Conservation (phyloP, 192 early-diverging fungal species). For the Phlyctochytrium bullatum region DNA sequence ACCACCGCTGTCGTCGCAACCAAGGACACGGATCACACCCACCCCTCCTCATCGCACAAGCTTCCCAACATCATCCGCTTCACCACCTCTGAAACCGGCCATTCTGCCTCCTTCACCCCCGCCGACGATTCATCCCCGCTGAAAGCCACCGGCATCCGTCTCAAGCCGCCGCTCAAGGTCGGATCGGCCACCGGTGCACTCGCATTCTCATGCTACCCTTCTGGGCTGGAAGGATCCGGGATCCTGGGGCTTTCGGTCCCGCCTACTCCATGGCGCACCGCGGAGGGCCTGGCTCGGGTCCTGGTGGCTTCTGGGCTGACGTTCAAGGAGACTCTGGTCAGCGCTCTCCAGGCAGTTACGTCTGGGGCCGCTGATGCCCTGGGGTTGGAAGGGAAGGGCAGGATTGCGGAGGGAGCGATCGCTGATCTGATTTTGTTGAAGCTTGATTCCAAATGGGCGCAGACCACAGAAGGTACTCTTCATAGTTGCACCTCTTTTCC, state of each 20-base stretch:
- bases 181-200: background rate
- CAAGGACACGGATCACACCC: slow-evolving; percentile 7
- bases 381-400: slow-evolving; percentile 7
- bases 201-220: slow-evolving; percentile 12
- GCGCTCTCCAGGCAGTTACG: slow-evolving; percentile 11
- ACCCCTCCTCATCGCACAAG: slow-evolving; percentile 10
- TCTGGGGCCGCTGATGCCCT: slow-evolving; percentile 6
- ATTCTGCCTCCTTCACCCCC: slow-evolving; percentile 5
- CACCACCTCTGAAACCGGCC: background rate
- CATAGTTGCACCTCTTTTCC: background rate
- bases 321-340: background rate
- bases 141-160: slow-evolving; percentile 12
- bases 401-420: slow-evolving; percentile 9
- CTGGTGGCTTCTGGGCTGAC: background rate
- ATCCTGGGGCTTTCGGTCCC: background rate
- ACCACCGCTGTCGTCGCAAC: background rate
- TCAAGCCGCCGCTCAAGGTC: slow-evolving; percentile 9
- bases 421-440: slow-evolving; percentile 31
- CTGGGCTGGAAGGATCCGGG: slow-evolving; percentile 4
- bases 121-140: slow-evolving; percentile 10
- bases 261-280: background rate
- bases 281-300: background rate
- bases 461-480: slow-evolving; percentile 16
- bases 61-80: slow-evolving; percentile 20
- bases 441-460: slow-evolving; percentile 20